These are phyloP conservation scores for Schoenoplectus triqueter DNA, from an alignment of 202 grass and related monocot species.

Conservation along the genomic window DNA sequence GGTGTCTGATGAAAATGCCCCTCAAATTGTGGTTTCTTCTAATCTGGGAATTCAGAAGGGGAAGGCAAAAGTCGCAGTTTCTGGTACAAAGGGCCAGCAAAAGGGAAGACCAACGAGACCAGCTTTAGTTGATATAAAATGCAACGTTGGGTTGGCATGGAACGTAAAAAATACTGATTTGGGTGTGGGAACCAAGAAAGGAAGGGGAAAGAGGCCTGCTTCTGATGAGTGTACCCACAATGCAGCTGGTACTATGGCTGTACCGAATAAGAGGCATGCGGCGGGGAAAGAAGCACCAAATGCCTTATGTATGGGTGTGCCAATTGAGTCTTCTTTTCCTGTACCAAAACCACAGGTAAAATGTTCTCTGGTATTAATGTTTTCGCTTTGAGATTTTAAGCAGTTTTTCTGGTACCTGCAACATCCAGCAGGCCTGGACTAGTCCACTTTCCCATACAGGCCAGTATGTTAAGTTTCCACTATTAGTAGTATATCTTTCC, in stretches of 20 bases:
- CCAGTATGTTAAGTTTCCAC: not conserved
- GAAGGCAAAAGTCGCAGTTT: not conserved
- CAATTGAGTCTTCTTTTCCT: constrained; percentile 32
- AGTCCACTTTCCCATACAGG: not conserved
- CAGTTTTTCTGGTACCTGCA: constrained; percentile 6
- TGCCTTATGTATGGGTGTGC: constrained; percentile 36
- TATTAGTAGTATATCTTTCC: not conserved
- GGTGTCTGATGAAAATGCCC: constrained; percentile 24
- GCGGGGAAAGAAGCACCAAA: constrained; percentile 70
- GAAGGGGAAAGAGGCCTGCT: constrained; percentile 59
- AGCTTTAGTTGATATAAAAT: constrained; percentile 50
- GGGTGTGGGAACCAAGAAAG: not conserved
- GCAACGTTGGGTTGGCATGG: not conserved
- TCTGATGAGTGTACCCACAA: constrained; percentile 47
- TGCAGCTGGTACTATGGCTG: constrained; percentile 36
- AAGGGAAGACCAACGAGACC: constrained; percentile 54
- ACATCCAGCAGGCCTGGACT: not conserved
- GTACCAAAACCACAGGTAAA: constrained; percentile 62
- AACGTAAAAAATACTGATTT: constrained; percentile 16
- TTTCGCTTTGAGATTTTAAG: constrained; percentile 12
- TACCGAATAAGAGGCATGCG: constrained; percentile 56
- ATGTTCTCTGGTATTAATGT: not conserved
- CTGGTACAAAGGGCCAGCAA: constrained; percentile 19
- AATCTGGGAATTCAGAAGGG: not conserved
- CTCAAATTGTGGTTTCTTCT: not conserved